Conservation (phyloP, 2,329 filamentous ascomycete species). For the Verticillium zaregamsianum region DNA sequence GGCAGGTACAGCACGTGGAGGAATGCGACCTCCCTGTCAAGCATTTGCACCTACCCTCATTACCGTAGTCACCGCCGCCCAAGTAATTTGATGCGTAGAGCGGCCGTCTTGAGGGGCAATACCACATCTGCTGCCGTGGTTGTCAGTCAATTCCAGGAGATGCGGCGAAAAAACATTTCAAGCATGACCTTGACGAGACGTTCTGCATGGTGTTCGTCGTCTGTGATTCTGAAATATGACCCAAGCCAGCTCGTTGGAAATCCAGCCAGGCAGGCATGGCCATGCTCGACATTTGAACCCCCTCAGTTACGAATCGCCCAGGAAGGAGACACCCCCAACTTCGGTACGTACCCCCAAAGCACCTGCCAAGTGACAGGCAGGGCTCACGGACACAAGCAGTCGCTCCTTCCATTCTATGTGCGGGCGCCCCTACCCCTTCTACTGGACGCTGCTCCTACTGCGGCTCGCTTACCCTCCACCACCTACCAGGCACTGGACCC, state of each 20-base stretch:
- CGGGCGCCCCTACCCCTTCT: neutral
- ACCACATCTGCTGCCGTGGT: too few relatives aligned
- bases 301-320: neutral
- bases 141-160: too few relatives aligned
- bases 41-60: too few relatives aligned
- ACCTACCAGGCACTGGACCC: neutral
- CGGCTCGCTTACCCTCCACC: neutral
- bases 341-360: neutral
- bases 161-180: too few relatives aligned
- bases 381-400: neutral
- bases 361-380: neutral
- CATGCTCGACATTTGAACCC: neutral
- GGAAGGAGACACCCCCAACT: neutral
- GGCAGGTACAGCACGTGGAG: neutral
- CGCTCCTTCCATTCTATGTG: neutral
- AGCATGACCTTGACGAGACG: too few relatives aligned
- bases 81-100: too few relatives aligned
- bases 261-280: neutral
- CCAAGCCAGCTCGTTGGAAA: neutral
- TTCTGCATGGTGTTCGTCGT: too few relatives aligned
- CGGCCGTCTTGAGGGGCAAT: too few relatives aligned
- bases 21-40: neutral
- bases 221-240: neutral
- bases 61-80: too few relatives aligned
- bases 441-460: neutral